phyloP scores from a whole-genome alignment of 2,329 filamentous ascomycete genomes.

The Eurotiales sp. region DNA sequence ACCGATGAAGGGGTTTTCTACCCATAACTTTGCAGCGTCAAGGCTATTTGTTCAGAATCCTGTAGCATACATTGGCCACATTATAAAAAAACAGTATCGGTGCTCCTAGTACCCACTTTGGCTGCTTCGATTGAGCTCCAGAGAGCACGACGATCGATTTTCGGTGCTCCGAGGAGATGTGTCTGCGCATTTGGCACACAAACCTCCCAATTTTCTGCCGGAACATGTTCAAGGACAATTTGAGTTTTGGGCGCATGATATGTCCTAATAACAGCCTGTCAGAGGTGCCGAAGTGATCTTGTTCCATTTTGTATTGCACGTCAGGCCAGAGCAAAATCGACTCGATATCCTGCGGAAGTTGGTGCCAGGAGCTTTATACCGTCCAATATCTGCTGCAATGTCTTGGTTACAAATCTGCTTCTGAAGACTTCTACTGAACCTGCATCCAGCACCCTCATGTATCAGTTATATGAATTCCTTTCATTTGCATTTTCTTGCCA shows the following conservation, averaged over 20 bases:
- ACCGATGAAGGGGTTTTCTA: slow-evolving; percentile 5
- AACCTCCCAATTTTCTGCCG: slow-evolving; percentile 43
- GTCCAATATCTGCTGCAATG: no score
- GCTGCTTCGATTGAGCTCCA: background rate
- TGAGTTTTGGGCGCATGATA: slow-evolving; percentile 8
- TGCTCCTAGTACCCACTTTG: background rate
- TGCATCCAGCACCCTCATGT: no score
- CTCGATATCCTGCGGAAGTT: slow-evolving; percentile 32
- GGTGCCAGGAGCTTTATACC: no score
- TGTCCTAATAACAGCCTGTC: slow-evolving; percentile 26
- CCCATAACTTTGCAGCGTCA: slow-evolving; percentile 11
- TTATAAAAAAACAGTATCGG: background rate
- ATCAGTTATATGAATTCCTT: no score
- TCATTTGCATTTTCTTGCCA: no score
- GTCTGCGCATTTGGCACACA: slow-evolving; percentile 50
- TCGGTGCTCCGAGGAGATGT: slow-evolving; percentile 58
- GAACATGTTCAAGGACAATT: background rate
- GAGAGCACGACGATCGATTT: slow-evolving; percentile 13
- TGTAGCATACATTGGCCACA: slow-evolving; percentile 4
- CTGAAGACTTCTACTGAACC: no score
- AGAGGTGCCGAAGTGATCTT: slow-evolving; percentile 31
- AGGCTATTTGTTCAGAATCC: slow-evolving; percentile 1
- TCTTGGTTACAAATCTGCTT: no score
- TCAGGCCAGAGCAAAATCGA: slow-evolving; percentile 37
- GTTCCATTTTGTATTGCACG: slow-evolving; percentile 40